Conservation (phyloP, 257 asterid species). For the Solanum dulcamara region DNA sequence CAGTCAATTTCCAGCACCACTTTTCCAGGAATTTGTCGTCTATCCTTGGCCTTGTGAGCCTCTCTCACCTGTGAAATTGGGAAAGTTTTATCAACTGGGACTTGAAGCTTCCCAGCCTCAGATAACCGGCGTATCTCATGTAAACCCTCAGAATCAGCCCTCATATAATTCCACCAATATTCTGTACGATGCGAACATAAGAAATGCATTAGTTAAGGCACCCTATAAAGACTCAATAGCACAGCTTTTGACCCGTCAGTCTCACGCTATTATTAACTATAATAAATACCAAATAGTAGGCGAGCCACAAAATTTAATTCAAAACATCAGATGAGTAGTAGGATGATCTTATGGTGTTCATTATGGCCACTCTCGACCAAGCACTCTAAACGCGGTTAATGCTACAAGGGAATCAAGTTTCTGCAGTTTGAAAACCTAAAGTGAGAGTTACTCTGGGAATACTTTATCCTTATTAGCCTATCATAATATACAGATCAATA, state of each 20-base stretch:
- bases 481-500: background rate
- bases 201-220: background rate
- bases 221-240: background rate
- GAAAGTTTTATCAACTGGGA: slow-evolving; percentile 75
- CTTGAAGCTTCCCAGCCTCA: slow-evolving; percentile 56
- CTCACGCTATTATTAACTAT: background rate
- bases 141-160: slow-evolving; percentile 85
- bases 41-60: slow-evolving; percentile 84
- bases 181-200: slow-evolving; percentile 31
- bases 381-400: background rate
- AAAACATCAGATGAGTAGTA: background rate
- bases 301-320: background rate
- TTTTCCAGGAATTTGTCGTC: slow-evolving; percentile 58
- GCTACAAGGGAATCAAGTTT: background rate
- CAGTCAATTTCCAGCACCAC: slow-evolving; percentile 70
- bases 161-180: slow-evolving; percentile 91
- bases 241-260: background rate
- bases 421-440: background rate
- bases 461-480: background rate
- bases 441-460: background rate
- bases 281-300: background rate
- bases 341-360: background rate
- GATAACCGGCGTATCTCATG: slow-evolving; percentile 61
- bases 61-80: slow-evolving; percentile 58
- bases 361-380: background rate